phyloP scores from a whole-genome alignment of 169 alveolate genomes.

The Amoebophrya sp. region DNA sequence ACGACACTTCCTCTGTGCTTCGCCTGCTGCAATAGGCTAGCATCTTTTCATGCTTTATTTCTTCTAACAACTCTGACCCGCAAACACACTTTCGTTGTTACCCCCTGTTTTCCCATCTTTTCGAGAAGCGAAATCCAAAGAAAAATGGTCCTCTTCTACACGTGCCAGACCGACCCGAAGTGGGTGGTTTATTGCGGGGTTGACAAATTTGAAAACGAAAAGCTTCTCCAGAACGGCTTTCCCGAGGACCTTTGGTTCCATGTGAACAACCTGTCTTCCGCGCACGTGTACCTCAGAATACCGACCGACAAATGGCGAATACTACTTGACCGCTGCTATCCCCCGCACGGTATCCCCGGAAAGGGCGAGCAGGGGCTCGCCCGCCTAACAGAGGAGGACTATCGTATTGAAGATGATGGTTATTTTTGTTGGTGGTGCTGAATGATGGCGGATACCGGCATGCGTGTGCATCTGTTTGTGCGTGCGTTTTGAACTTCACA shows the following conservation, averaged over 20 bases:
- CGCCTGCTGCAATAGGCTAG: too few species aligned
- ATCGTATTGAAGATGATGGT: too few species aligned
- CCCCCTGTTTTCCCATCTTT: too few species aligned
- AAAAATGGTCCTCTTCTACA: background rate
- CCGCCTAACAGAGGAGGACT: background rate
- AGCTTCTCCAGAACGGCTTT: conserved; percentile 61
- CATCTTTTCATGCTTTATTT: too few species aligned
- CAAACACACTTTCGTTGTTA: too few species aligned
- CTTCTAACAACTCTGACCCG: too few species aligned
- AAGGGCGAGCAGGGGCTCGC: background rate
- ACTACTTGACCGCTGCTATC: background rate
- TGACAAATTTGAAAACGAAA: conserved; percentile 71
- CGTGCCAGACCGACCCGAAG: background rate
- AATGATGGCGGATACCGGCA: too few species aligned
- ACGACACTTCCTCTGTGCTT: too few species aligned
- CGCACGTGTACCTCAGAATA: conserved; percentile 66
- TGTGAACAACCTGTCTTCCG: conserved; percentile 63
- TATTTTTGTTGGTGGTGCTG: too few species aligned
- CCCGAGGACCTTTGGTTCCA: conserved; percentile 74
- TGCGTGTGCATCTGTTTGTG: too few species aligned
- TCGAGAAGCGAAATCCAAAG: background rate
- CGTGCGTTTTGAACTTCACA: too few species aligned
- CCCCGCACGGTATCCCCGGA: background rate
- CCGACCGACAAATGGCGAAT: conserved; percentile 47
- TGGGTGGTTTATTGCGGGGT: conserved; percentile 47